These are phyloP conservation scores for Hemileccinum rubropunctum DNA, from an alignment of 768 basidiomycete species.

Conservation along the genomic window DNA sequence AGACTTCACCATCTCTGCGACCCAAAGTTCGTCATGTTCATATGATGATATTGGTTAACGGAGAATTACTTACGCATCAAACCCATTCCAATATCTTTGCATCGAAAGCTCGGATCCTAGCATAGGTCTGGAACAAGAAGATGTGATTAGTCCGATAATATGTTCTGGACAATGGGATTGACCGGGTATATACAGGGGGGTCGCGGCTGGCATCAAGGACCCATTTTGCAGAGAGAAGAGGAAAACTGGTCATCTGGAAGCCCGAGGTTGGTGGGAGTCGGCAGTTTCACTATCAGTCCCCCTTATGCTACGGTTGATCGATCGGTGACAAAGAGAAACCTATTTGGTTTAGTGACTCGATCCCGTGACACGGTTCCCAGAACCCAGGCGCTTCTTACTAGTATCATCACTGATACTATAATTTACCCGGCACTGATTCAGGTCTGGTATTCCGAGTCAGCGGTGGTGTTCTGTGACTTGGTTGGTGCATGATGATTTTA, in stretches of 20 bases:
- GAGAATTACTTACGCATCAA: conserved; percentile 11
- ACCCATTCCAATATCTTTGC: conserved; percentile 10
- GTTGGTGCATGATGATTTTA: too few relatives aligned
- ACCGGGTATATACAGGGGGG: conserved; percentile 12
- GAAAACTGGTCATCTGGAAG: neutral
- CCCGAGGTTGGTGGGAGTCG: neutral
- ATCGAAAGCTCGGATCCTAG: conserved; percentile 16
- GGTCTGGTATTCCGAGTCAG: too few relatives aligned
- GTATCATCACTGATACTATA: too few relatives aligned
- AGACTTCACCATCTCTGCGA: conserved; percentile 17
- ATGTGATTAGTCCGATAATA: neutral
- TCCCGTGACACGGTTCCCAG: too few relatives aligned
- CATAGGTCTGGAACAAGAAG: conserved; percentile 2
- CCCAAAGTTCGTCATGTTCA: neutral
- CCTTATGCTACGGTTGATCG: too few relatives aligned
- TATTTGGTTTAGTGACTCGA: too few relatives aligned
- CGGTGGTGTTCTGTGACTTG: too few relatives aligned
- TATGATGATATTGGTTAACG: neutral
- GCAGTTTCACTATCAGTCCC: too few relatives aligned
- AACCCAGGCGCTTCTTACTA: too few relatives aligned
- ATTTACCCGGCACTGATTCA: too few relatives aligned
- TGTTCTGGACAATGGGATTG: neutral
- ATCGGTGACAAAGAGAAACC: too few relatives aligned
- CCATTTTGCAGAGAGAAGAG: conserved; percentile 1
- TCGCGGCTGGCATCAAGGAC: neutral